Conservation (phyloP, 805 yeast species). For the Kodamaea nitidulidarum region DNA sequence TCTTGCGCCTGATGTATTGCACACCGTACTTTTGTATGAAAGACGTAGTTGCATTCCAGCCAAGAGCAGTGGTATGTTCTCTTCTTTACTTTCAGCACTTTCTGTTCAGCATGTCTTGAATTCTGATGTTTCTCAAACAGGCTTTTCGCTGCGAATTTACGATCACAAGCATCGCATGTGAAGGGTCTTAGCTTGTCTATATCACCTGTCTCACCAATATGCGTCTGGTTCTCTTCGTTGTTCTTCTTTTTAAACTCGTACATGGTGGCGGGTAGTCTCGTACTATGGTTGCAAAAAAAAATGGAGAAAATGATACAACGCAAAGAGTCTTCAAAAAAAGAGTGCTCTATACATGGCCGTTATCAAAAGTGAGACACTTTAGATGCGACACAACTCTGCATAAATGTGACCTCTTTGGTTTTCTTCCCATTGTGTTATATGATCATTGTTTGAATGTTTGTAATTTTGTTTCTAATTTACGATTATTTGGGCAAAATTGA, state of each 20-base stretch:
- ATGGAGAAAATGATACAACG: background rate
- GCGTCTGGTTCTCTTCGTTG: background rate
- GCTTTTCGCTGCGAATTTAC: slow-evolving; percentile 1
- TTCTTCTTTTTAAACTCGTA: slow-evolving; percentile 1
- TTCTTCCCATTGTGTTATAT: too few species aligned
- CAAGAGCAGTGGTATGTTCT: background rate
- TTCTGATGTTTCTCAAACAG: slow-evolving; percentile 1
- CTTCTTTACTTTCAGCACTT: background rate
- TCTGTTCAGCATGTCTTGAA: background rate
- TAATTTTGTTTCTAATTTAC: too few species aligned
- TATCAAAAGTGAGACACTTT: too few species aligned
- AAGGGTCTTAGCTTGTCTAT: slow-evolving; percentile 1
- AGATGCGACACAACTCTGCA: too few species aligned
- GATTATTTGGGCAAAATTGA: too few species aligned
- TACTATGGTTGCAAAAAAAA: background rate
- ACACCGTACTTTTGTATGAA: slow-evolving; percentile 3
- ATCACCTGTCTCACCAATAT: background rate
- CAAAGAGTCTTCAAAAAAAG: background rate
- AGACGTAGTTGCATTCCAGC: background rate
- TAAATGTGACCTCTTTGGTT: too few species aligned
- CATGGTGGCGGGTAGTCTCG: background rate
- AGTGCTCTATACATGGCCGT: too few species aligned
- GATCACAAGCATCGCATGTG: background rate
- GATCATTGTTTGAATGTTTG: too few species aligned
- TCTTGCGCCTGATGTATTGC: slow-evolving; percentile 4